Base-by-base conservation (phyloP, 345 rosid species). In the Aegle marmelos region DNA sequence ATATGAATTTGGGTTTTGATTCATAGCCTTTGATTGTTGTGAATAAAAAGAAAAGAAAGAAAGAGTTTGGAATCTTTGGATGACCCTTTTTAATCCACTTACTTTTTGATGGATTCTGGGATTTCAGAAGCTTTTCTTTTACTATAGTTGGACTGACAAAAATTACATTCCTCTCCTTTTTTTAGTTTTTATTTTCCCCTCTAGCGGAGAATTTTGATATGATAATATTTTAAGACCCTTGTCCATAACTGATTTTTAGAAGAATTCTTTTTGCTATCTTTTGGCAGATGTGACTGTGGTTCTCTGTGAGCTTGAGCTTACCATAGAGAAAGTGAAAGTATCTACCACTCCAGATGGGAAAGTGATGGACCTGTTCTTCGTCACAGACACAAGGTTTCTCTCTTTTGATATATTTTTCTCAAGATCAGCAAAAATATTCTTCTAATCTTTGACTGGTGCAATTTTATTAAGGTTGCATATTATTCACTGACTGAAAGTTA, bases 281-380 rank as follows among this genome's bases (percentile, higher is more conserved):
- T 78, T 36, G 74, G 81, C 91, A 96, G 99, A 92, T 86, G 92
- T 94, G 75, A 94, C 99, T 0, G 73, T 75, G 77, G 95, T 86
- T 84, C 94, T 96, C 33, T 92, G 88, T 79, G 92, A 91, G 82
- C 91, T 89, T 48, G 99, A 96, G 89, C 97, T 96, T 80, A 86
- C 82, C 67, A 90, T 96, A 80, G 87, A 89, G 90, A 96, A 90
- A 84, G 98, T 95, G 76, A 95, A 95, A 90, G 93, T 95, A 74
- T 92, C 99, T 17, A 95, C 99, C 21, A 95, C 98, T 3, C 98
- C 99, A 56, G 97, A 96, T 79, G 99, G 93, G 64, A 92, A 81
- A 77, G 97, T 94, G 74, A 86, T 96, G 92, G 99, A 91, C 90
- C 87, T 96, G 48, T 94, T 96, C 91, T 96, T 96, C 78, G 58